phyloP scores from a whole-genome alignment of 2,329 filamentous ascomycete genomes.

The Dactylellina leptospora region DNA sequence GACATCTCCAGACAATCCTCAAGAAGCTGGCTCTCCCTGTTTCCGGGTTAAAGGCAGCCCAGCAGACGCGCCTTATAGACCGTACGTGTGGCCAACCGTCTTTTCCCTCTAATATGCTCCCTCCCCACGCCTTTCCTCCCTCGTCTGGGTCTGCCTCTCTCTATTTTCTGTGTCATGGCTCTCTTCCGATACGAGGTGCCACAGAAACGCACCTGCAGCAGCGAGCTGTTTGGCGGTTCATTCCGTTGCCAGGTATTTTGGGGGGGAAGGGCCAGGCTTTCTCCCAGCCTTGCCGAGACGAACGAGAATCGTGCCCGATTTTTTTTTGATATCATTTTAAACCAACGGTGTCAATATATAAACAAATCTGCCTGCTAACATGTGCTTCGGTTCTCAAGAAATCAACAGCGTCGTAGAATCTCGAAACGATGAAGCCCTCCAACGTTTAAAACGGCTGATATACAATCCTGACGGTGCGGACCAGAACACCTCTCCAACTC shows the following conservation, averaged over 20 bases:
- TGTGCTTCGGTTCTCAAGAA: slow-evolving; percentile 19
- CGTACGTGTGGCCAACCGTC: slow-evolving; percentile 68
- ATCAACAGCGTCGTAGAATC: slow-evolving; percentile 38
- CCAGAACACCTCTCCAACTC: slow-evolving; percentile 26
- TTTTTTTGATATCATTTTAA: background rate
- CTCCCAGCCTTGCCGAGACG: background rate
- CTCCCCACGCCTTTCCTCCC: slow-evolving; percentile 13
- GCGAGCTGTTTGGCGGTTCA: background rate
- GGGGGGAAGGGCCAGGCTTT: too few relatives aligned
- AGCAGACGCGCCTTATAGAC: slow-evolving; percentile 79
- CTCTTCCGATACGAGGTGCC: background rate
- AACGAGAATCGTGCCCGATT: background rate
- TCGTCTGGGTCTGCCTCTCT: background rate
- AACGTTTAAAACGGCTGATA: slow-evolving; percentile 45
- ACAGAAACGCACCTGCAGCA: background rate
- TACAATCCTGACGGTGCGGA: slow-evolving; percentile 45
- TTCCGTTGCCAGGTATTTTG: too few relatives aligned
- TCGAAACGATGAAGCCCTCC: slow-evolving; percentile 39
- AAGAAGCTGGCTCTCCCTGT: slow-evolving; percentile 76
- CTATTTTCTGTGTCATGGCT: background rate
- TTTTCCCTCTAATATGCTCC: slow-evolving; percentile 32
- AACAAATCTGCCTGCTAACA: too few relatives aligned
- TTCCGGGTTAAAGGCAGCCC: slow-evolving; percentile 82
- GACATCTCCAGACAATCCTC: slow-evolving; percentile 78
- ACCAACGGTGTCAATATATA: too few relatives aligned